Evolutionary conservation across 202 grass and related monocot genomes (phyloP), one percentile per base, ranked within the genome.

Genomic region (Carex sylvatica): DNA sequence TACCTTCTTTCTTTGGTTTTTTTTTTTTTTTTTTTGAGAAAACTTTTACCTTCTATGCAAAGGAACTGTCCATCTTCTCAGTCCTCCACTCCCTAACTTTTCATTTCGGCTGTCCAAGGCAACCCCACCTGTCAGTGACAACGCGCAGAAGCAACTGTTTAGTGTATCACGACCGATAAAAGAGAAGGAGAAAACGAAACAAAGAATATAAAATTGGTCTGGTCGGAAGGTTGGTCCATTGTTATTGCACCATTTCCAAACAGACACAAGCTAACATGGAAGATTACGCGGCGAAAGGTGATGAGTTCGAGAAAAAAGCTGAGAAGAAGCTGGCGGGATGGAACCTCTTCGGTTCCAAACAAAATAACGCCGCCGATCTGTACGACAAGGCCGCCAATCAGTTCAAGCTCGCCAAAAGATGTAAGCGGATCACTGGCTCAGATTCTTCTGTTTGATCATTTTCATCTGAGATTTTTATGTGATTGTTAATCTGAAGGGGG

Each of bases 321-420:
- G 90, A 92, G 84, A 92, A 95, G 90, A 92, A 90, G 64, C 90
- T 92, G 42, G 59, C 86, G 5, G 91, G 91, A 2, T 93, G 88
- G 91, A 86, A 84, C 1, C 30, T 93, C 55, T 88, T 93, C 76
- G 65, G 88, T 60, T 88, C 86, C 64, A 93, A 91, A 81, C 74
- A 91, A 72, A 84, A 93, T 85, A 88, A 93, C 84, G 91, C 88
- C 63, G 88, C 84, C 76, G 91, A 93, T 54, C 84, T 93, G 71
- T 93, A 86, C 69, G 93, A 92, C 66, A 92, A 92, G 87, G 88
- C 87, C 13, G 93, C 93, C 76, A 96, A 93, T 77, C 92, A 87
- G 30, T 96, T 96, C 88, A 96, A 96, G 87, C 91, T 96, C 38
- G 77, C 87, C 76, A 93, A 93, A 83, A 91, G 88, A 80, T 96